These are phyloP conservation scores for Epichloe elymi DNA, from an alignment of 2,329 filamentous ascomycete genomes.

Conservation along the genomic window DNA sequence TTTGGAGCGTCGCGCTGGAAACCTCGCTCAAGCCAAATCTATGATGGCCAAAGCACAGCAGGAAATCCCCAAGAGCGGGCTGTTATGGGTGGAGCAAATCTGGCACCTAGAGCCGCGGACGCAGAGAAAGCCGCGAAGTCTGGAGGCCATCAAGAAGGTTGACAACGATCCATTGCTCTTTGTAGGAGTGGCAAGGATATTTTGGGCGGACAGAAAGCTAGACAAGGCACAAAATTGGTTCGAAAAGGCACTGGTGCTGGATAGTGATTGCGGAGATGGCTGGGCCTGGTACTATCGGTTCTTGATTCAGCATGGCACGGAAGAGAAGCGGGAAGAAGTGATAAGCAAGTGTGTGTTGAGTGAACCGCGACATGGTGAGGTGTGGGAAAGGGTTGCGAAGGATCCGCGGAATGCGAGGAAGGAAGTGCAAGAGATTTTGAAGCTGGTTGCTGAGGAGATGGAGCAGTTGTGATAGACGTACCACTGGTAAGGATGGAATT, in stretches of 20 bases:
- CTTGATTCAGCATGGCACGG: constrained; percentile 78
- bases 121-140: constrained; percentile 76
- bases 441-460: constrained; percentile 51
- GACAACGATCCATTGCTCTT: constrained; percentile 86
- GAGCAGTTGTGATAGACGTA: constrained; percentile 9
- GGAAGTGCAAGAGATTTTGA: constrained; percentile 67
- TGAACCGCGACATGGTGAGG: constrained; percentile 85
- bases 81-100: constrained; percentile 89
- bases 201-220: constrained; percentile 84
- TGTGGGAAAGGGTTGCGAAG: constrained; percentile 80
- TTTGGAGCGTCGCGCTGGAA: constrained; percentile 77
- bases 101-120: constrained; percentile 87
- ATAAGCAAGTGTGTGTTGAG: constrained; percentile 66
- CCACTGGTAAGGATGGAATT: too few species aligned
- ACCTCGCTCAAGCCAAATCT: constrained; percentile 70
- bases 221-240: constrained; percentile 97
- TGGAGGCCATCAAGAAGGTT: constrained; percentile 94
- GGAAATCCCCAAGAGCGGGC: constrained; percentile 74
- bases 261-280: constrained; percentile 77
- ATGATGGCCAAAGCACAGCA: constrained; percentile 90
- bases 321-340: constrained; percentile 82
- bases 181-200: constrained; percentile 84
- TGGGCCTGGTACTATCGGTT: constrained; percentile 99
- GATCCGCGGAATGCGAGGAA: constrained; percentile 68
- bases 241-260: constrained; percentile 81